Base-by-base conservation (phyloP, 1,284 basidiomycete species). In the Ganoderma multipileum region DNA sequence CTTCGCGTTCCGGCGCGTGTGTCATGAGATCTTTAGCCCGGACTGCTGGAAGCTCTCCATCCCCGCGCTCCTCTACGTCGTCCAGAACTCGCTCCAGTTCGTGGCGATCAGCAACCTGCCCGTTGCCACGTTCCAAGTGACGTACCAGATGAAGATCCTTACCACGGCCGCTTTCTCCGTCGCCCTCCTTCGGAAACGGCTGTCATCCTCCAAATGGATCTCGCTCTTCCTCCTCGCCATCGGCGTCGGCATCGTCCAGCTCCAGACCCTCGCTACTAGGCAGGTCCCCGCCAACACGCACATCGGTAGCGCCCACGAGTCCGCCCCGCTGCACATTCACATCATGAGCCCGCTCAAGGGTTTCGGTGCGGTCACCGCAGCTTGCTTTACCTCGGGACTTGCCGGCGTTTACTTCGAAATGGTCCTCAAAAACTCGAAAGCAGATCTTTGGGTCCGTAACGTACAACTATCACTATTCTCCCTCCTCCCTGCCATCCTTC, bases 381-480 rank as follows among this genome's bases (percentile, higher is more conserved):
- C 97, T 0, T 99, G 97, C 83, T 90, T 98, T 81, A 98, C 96
- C 0, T 98, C 96, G 0, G 97, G 97, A 42, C 89, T 99, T n/a
- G 97, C 97, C 0, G 97, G 97, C 16, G 97, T 98, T 36, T 99
- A 99, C 83, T 98, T 99, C 76, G 97, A 99, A 83, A 96, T 97
- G 91, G 95, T 99, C 23, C 86, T 99, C 77, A 99, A 99, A 83
- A 92, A 90, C 74, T 95, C 94, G 12, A 89, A 90, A 73, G 89
- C 90, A 23, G 96, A 98, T 80, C 87, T 99, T 8, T 98, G 97
- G 97, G 92, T 97, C 66, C 92, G 97, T 75, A 99, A 99, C 81
- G 94, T 98, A 63, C 97, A 99, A 79, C 88, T 99, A 16, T 98
- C 96, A 30, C 86, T 96, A 68, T 99, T 98, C 83, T 97, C 95